Base-by-base conservation (phyloP, 2,329 filamentous ascomycete species). In the Teratosphaeria zuluensis region DNA sequence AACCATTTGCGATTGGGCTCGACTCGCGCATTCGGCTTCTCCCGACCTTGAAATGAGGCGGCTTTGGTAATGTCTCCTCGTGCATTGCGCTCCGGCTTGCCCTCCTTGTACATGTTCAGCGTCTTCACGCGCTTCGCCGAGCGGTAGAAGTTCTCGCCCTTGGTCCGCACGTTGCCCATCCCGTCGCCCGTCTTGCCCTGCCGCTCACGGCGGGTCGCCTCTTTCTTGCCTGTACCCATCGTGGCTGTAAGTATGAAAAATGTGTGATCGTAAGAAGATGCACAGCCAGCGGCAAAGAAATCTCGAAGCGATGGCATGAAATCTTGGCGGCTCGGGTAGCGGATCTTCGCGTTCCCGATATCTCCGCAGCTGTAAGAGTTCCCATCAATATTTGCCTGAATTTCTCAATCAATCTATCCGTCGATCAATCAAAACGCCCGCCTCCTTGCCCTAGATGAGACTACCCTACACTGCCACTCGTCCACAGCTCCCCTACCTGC, bases 1-100 rank as follows among this genome's bases (percentile, higher is more conserved):
- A 99, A 99, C 94, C 94, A 99, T 77, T 95, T 95, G 69, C 94
- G 83, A 77, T 97, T 95, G 55, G 94, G 94, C 78, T 97, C 92
- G 70, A 97, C 89, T 65, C 92, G 84, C 65, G 92, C 94, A 60
- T 82, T 84, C 53, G 92, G 92, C 24, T 86, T 77, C 38, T 96
- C 91, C 70, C 85, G 81, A 61, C 87, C 91, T 77, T 97, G 92
- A 76, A 85, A 96, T 16, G 84, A 81, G 54, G 91, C 91, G 64
- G 90, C 86, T 75, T 94, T 86, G 58, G 87, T 88, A 72, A 99
- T 88, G 68, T 92, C 85, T 69, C 94, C 94, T 12, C 82, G 78
- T 54, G 89, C 86, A 71, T 97, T 95, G 64, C 90, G 84, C 74
- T 88, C 84, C 11, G 90, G 84, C 71, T 88, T 90, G 65, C 90